A percentile compares a stretch with the other conserved stretches of the same genome.
phyloP scores from a whole-genome alignment of 179 eudicot genomes.

The Gypsophila paniculata region DNA sequence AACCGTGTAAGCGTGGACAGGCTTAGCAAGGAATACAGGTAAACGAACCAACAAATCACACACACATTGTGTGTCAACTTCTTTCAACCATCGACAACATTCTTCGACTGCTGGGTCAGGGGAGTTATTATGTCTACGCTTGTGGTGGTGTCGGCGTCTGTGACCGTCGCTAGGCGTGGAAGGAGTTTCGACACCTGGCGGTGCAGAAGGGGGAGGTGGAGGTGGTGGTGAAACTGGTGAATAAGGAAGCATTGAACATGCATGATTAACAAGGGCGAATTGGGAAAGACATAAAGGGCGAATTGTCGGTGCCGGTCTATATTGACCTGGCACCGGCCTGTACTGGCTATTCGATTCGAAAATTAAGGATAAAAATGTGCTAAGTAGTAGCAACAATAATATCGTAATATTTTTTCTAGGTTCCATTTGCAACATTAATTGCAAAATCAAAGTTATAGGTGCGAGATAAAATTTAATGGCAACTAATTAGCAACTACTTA shows the following conservation, averaged over 20 bases:
- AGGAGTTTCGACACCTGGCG: not conserved
- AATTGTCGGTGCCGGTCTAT: constrained; percentile 26
- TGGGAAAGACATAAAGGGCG: constrained; percentile 50
- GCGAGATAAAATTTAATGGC: constrained; percentile 15
- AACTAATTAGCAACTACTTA: constrained; percentile 22
- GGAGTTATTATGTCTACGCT: constrained; percentile 28
- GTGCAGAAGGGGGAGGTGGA: constrained; percentile 17
- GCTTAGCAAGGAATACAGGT: constrained; percentile 58
- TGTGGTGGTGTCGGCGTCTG: constrained; percentile 29
- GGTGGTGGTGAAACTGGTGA: constrained; percentile 27
- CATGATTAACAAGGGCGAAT: constrained; percentile 48
- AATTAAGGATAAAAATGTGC: constrained; percentile 28
- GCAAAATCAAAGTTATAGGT: constrained; percentile 9
- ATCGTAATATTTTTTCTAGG: constrained; percentile 18
- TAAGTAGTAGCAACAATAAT: constrained; percentile 12
- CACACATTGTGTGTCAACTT: constrained; percentile 50
- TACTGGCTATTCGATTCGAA: constrained; percentile 30
- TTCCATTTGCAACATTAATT: constrained; percentile 26
- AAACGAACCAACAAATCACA: constrained; percentile 53
- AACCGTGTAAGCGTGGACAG: constrained; percentile 52
- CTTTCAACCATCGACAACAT: constrained; percentile 63
- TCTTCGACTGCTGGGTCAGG: constrained; percentile 34
- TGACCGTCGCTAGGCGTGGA: constrained; percentile 20
- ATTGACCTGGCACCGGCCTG: constrained; percentile 23
- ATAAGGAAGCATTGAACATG: constrained; percentile 48